phyloP scores from a whole-genome alignment of 768 basidiomycete genomes.

The Leccinellum luteum region DNA sequence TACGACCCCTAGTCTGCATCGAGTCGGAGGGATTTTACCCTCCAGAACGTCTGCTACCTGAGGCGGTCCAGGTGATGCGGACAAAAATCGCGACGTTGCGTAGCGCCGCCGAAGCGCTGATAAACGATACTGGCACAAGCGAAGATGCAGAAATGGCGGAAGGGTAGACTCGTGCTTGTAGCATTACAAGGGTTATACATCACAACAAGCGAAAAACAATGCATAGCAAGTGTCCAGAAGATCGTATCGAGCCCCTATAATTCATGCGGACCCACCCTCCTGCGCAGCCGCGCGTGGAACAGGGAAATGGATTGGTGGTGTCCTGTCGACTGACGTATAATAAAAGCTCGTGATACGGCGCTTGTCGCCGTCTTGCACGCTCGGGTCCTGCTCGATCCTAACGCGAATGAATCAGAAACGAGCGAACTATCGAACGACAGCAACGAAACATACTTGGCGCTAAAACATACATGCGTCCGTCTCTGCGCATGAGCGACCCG shows the following conservation, averaged over 20 bases:
- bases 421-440: background rate
- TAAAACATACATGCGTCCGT: slow-evolving; percentile 34
- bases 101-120: slow-evolving; percentile 56
- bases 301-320: slow-evolving; percentile 34
- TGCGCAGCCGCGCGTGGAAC: slow-evolving; percentile 10
- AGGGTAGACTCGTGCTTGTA: slow-evolving; percentile 17
- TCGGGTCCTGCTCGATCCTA: slow-evolving; percentile 27
- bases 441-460: slow-evolving; percentile 32
- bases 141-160: slow-evolving; percentile 58
- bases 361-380: slow-evolving; percentile 15
- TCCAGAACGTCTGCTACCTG: slow-evolving; percentile 79
- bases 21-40: slow-evolving; percentile 90
- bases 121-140: slow-evolving; percentile 40
- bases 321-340: slow-evolving; percentile 30
- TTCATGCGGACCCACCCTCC: background rate
- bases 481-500: slow-evolving; percentile 39
- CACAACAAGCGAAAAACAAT: background rate
- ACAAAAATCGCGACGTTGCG: slow-evolving; percentile 66
- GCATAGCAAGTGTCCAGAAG: background rate
- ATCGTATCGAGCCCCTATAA: background rate
- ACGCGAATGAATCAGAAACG: background rate
- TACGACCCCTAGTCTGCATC: slow-evolving; percentile 62
- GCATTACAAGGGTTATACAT: slow-evolving; percentile 5
- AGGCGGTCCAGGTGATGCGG: slow-evolving; percentile 79
- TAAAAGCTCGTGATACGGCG: slow-evolving; percentile 37